These are phyloP conservation scores for Dryas octopetala DNA, from an alignment of 306 rosid genomes.

Conservation along the genomic window DNA sequence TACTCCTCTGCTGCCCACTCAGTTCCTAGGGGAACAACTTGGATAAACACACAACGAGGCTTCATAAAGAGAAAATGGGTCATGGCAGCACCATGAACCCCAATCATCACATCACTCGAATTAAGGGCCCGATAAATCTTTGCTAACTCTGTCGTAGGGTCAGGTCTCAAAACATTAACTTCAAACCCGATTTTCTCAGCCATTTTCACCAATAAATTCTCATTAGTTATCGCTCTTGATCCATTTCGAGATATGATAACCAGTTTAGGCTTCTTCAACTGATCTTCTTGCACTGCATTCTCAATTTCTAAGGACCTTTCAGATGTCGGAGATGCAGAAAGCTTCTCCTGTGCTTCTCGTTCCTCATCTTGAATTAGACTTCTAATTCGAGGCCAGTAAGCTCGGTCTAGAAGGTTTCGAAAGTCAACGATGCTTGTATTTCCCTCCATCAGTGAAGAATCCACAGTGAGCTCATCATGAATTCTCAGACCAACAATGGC, in stretches of 20 bases:
- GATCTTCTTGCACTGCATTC: conserved; percentile 19
- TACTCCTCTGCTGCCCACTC: conserved; percentile 88
- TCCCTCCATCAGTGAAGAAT: conserved; percentile 57
- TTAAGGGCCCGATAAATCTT: conserved; percentile 67
- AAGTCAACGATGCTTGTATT: conserved; percentile 68
- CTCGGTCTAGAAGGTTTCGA: conserved; percentile 59
- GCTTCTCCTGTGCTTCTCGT: conserved; percentile 34
- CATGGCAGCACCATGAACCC: conserved; percentile 99
- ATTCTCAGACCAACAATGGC: conserved; percentile 80
- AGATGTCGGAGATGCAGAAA: conserved; percentile 29
- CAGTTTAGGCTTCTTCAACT: conserved; percentile 47
- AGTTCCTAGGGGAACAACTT: conserved; percentile 83
- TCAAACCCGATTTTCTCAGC: conserved; percentile 66
- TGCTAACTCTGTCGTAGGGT: conserved; percentile 69
- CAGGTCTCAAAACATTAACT: conserved; percentile 64
- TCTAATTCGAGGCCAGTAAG: conserved; percentile 72
- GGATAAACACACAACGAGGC: conserved; percentile 71
- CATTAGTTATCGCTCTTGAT: conserved; percentile 72
- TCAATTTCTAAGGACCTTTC: conserved; percentile 26
- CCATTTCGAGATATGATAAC: conserved; percentile 69
- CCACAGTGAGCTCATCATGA: conserved; percentile 75
- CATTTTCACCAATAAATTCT: conserved; percentile 59
- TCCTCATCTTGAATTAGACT: conserved; percentile 58
- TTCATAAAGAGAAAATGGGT: conserved; percentile 83
- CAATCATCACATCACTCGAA: conserved; percentile 81